Evolutionary conservation across 768 basidiomycete species (phyloP).

Genomic region (Macrocybe gigantea): DNA sequence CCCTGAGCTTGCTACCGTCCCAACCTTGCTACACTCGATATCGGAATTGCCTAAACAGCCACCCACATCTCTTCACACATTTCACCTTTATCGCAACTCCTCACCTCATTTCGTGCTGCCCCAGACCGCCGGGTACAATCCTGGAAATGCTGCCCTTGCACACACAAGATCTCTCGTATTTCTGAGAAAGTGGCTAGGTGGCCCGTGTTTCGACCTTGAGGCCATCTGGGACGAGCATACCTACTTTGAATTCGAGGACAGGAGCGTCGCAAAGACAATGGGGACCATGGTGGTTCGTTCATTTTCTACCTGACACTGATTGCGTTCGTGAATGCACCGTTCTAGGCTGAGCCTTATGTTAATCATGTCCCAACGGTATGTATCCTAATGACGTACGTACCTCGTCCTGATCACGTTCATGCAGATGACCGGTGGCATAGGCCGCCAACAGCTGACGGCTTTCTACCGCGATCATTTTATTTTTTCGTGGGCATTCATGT

Average conservation of each 20-base stretch:
- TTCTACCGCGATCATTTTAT: slow-evolving; percentile 57
- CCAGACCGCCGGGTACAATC: slow-evolving; percentile 31
- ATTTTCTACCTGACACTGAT: background rate
- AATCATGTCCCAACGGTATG: slow-evolving; percentile 52
- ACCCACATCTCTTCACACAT: slow-evolving; percentile 16
- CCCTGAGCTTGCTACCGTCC: slow-evolving; percentile 18
- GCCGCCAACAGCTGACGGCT: slow-evolving; percentile 38
- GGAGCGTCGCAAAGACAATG: slow-evolving; percentile 51
- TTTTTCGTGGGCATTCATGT: slow-evolving; percentile 30
- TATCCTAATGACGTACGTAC: background rate
- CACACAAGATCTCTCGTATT: slow-evolving; percentile 43
- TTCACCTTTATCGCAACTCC: slow-evolving; percentile 16
- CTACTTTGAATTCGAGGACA: slow-evolving; percentile 44
- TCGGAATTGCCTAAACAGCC: slow-evolving; percentile 15
- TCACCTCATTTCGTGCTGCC: slow-evolving; percentile 41
- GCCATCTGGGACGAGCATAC: slow-evolving; percentile 59
- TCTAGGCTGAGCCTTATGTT: slow-evolving; percentile 51
- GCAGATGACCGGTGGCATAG: slow-evolving; percentile 53
- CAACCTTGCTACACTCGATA: slow-evolving; percentile 31
- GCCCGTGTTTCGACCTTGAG: slow-evolving; percentile 51
- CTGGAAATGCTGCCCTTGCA: slow-evolving; percentile 34
- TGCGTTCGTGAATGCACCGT: background rate
- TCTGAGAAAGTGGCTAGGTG: slow-evolving; percentile 37
- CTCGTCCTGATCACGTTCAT: background rate
- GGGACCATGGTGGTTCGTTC: slow-evolving; percentile 47